phyloP scores from a whole-genome alignment of 1,284 basidiomycete species.

The Malassezia globosa region DNA sequence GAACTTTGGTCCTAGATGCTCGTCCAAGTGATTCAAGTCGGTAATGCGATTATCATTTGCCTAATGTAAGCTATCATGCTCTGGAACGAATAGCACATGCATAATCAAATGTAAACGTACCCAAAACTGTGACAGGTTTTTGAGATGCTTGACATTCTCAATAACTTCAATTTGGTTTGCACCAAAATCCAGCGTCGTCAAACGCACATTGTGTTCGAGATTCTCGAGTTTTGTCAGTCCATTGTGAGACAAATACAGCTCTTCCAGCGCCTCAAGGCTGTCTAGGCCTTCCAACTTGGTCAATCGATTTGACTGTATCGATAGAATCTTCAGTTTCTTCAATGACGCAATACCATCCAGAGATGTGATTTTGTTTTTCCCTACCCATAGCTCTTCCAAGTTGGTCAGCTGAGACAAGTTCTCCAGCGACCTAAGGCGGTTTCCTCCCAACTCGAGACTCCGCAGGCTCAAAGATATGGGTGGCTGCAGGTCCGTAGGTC shows the following conservation, averaged over 20 bases:
- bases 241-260: conserved; percentile 89
- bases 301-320: conserved; percentile 82
- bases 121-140: conserved; percentile 79
- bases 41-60: conserved; percentile 76
- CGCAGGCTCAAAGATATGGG: conserved; percentile 57
- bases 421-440: conserved; percentile 81
- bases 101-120: conserved; percentile 53
- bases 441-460: conserved; percentile 85
- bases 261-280: conserved; percentile 56
- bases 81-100: too few species aligned
- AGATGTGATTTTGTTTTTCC: conserved; percentile 54
- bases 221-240: conserved; percentile 76
- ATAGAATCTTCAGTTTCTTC: conserved; percentile 48
- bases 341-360: conserved; percentile 22
- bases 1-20: conserved; percentile 59
- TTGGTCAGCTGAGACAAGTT: conserved; percentile 69
- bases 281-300: conserved; percentile 68
- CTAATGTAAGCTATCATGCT: conserved; percentile 52
- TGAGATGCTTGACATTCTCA: conserved; percentile 69
- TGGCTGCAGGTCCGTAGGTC: conserved; percentile 53
- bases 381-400: conserved; percentile 86
- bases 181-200: conserved; percentile 77
- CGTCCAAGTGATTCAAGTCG: conserved; percentile 59
- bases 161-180: conserved; percentile 69
- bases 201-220: conserved; percentile 54